Base-by-base conservation (phyloP, 495 filamentous ascomycete genomes). In the Aspergillus asperescens region DNA sequence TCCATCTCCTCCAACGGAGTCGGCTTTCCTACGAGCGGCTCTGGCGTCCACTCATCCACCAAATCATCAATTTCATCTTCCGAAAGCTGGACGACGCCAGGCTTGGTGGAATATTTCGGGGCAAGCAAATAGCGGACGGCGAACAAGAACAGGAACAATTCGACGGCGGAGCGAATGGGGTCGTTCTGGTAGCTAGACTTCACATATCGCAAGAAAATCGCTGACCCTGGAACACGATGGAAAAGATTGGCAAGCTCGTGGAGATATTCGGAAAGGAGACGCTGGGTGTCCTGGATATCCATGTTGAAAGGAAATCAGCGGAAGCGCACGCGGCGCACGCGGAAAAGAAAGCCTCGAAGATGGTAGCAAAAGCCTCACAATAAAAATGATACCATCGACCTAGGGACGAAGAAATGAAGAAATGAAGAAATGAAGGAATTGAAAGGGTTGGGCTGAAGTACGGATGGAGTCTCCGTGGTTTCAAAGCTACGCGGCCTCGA, bases 11-110 rank as follows among this genome's bases (percentile, higher is more conserved):
- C 91, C 39, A 91, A 74, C 1, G 77, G 58, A 12, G 85, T 89
- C 19, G 80, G 81, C 7, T 76, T 69, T 7, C 85, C 79, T 16
- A 96, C 90, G 12, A 99, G 76, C 4, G 93, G 90, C 66, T 99
- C 93, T 0, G 93, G 93, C 2, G 82, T 88, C 93, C 93, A 99
- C 55, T 99, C 93, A 40, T 94, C 92, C 16, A 99, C 88, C 20
- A 97, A 76, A 58, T 99, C 93, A 63, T 99, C 93, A 57, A 99
- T 92, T 71, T 99, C 93, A 69, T 95, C 89, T 57, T 97, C 93
- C 9, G 86, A 86, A 53, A 98, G 71, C 56, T 86, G 83, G 44
- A 96, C 89, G 56, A 90, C 87, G 56, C 89, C 91, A 44, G 86
- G 83, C 62, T 87, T 92, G 49, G 90, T 96, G 45, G 87, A 86